Evolutionary conservation across 2,329 filamentous ascomycete genomes (phyloP), one percentile per base, ranked within the genome.

Genomic region (Xylariaceae sp.): DNA sequence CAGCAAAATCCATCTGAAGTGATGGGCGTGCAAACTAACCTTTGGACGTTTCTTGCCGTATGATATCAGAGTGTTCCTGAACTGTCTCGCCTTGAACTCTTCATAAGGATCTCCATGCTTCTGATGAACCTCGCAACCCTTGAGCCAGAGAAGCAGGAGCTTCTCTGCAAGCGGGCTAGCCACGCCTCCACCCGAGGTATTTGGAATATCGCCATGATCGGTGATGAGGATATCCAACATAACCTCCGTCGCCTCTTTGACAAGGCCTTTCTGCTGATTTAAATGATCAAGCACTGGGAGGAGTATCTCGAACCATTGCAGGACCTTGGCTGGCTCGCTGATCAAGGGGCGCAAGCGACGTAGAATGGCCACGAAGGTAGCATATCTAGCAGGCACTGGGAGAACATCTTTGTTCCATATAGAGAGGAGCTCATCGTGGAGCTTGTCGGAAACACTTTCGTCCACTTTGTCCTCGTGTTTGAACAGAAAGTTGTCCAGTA

Each of bases 261-360:
- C 68, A 35, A 82, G 64, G 5, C 66, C 69, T 48, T 77, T 79
- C 49, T 83, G 78, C 33, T 75, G 68, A 11, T 69, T 71, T 8
- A 80, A 59, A 31, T 71, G 63, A 39, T 76, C 54, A 19, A 68
- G 46, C 2, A 75, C 67, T 1, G 77, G 74, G 29, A 78, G 57
- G 11, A 80, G 63, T 42, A 72, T 61, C 29, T 83, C 74, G 71
- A 83, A 87, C 85, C 85, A 92, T 38, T 78, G 70, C 35, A 79
- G 59, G 35, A 85, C 58, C 35, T 79, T 72, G 21, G 72, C 67
- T 2, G 79, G 70, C 9, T 75, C 75, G 36, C 69, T 70, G 34
- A 92, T 68, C 9, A 71, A 70, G 3, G 80, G 75, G 16, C 77
- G 69, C 22, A 90, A 63, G 25, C 69, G 70, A 29, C 75, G 71